These are phyloP conservation scores for Sporisorium scitamineum DNA, from an alignment of 1,284 basidiomycete species.

Conservation along the genomic window DNA sequence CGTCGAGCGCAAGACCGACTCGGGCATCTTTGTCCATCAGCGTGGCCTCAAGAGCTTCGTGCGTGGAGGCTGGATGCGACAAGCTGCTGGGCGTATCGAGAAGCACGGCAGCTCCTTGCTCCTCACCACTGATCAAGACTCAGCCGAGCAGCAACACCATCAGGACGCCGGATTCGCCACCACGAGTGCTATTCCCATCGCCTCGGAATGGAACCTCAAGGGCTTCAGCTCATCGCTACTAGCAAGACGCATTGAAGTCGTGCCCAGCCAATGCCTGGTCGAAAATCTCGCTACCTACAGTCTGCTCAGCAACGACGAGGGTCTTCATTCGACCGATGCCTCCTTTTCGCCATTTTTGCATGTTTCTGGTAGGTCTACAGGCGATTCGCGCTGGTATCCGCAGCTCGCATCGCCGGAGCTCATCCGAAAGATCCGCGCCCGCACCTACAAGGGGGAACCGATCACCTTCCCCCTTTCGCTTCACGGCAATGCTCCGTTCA, in stretches of 20 bases:
- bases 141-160: slow-evolving; percentile 17
- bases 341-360: slow-evolving; percentile 58
- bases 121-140: slow-evolving; percentile 13
- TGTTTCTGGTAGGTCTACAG: slow-evolving; percentile 48
- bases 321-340: slow-evolving; percentile 16
- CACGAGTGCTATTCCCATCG: slow-evolving; percentile 16
- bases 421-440: slow-evolving; percentile 18
- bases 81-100: slow-evolving; percentile 21
- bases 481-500: slow-evolving; percentile 63
- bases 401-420: slow-evolving; percentile 21
- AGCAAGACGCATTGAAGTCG: slow-evolving; percentile 47
- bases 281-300: slow-evolving; percentile 29
- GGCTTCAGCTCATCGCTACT: slow-evolving; percentile 52
- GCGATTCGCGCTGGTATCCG: slow-evolving; percentile 61
- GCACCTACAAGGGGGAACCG: slow-evolving; percentile 14
- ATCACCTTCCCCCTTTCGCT: slow-evolving; percentile 49
- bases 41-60: slow-evolving; percentile 46
- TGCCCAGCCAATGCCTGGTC: slow-evolving; percentile 39
- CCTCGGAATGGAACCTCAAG: slow-evolving; percentile 43
- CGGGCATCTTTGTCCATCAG: slow-evolving; percentile 30
- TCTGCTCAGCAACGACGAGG: slow-evolving; percentile 17
- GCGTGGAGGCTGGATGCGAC: slow-evolving; percentile 42
- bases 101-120: slow-evolving; percentile 19
- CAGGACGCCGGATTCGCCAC: slow-evolving; percentile 14
- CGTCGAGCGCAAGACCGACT: slow-evolving; percentile 43